Evolutionary conservation across 2,329 filamentous ascomycete genomes (phyloP), one percentile per base, ranked within the genome.

Genomic region (Fusarium falciforme): DNA sequence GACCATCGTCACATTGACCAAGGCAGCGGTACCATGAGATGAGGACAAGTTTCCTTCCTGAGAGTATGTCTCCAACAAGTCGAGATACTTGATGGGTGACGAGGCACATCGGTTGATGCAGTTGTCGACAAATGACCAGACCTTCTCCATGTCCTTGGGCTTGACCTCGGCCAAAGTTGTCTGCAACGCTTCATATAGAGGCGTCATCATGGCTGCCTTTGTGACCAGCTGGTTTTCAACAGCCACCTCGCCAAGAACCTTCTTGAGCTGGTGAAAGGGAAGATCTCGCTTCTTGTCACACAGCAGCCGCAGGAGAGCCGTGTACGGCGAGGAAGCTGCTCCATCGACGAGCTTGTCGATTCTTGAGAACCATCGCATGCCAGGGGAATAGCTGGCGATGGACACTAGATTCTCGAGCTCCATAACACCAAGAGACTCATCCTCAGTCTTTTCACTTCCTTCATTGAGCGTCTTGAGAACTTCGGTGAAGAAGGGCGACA

Each of bases 291-390:
- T 76, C 49, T 77, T 76, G 20, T 75, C 75, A 52, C 81, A 84
- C 4, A 83, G 73, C 5, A 84, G 76, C 68, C 87, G 90, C 7
- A 96, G 81, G 25, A 96, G 86, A 0, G 91, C 91, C n/a, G 90
- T 89, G 71, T 95, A 94, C 0, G 93, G 93, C 5, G 93, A 94
- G 4, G 76, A 77, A 8, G 73, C 68, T 10, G 71, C 71, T 20
- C 77, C 76, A 42, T 89, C 84, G 2, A 82, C 80, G n/a, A 93
- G 85, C 1, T 87, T 87, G 73, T 93, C 89, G 67, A 85, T 89
- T 78, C 93, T 95, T 71, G 93, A 89, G 85, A 96, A 98, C 96
- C 96, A 98, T 71, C 93, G 91, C 91, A 98, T 96, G 7, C 92
- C 92, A 0, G 93, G 91, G 4, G 95, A 97, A 76, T 92, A 90